A percentile compares a stretch with the other conserved stretches of the same genome.
Conservation (phyloP, 805 yeast genomes). For the Kazachstania bromeliacearum region DNA sequence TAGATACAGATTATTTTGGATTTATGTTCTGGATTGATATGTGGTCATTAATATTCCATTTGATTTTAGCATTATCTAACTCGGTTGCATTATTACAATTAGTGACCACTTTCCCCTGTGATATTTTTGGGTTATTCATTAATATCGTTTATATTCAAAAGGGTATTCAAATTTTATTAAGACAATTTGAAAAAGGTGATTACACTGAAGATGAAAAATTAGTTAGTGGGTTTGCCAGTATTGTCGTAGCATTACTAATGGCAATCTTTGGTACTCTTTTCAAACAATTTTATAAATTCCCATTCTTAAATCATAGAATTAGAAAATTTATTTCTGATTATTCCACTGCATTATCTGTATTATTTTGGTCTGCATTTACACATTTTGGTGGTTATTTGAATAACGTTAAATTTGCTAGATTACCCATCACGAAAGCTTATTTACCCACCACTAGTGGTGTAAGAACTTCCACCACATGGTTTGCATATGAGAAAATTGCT, state of each 20-base stretch:
- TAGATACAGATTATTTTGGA: slow-evolving; percentile 55
- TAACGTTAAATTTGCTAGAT: slow-evolving; percentile 44
- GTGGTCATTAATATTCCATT: slow-evolving; percentile 82
- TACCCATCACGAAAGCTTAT: slow-evolving; percentile 67
- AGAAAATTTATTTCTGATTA: slow-evolving; percentile 77
- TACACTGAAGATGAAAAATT: slow-evolving; percentile 15
- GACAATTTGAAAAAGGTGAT: slow-evolving; percentile 45
- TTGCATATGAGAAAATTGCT: slow-evolving; percentile 33
- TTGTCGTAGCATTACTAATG: slow-evolving; percentile 68
- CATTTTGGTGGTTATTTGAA: slow-evolving; percentile 77
- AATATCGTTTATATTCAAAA: slow-evolving; percentile 82
- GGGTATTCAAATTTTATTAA: slow-evolving; percentile 70
- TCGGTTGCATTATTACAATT: slow-evolving; percentile 55
- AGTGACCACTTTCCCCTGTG: slow-evolving; percentile 79
- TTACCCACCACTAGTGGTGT: slow-evolving; percentile 47
- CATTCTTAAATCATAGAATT: slow-evolving; percentile 47
- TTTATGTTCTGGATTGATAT: slow-evolving; percentile 94
- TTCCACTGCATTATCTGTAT: slow-evolving; percentile 71
- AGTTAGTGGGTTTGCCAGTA: slow-evolving; percentile 59
- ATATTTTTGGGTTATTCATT: slow-evolving; percentile 86
- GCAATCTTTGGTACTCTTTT: slow-evolving; percentile 72
- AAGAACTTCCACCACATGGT: slow-evolving; percentile 29
- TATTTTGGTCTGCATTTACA: slow-evolving; percentile 87
- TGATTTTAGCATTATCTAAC: slow-evolving; percentile 60
- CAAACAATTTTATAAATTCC: slow-evolving; percentile 36